Percentiles rank a stretch among this genome's conserved stretches.
These are phyloP conservation scores for Artemisia argyi DNA, from an alignment of 129 eudicot genomes.

Conservation along the genomic window DNA sequence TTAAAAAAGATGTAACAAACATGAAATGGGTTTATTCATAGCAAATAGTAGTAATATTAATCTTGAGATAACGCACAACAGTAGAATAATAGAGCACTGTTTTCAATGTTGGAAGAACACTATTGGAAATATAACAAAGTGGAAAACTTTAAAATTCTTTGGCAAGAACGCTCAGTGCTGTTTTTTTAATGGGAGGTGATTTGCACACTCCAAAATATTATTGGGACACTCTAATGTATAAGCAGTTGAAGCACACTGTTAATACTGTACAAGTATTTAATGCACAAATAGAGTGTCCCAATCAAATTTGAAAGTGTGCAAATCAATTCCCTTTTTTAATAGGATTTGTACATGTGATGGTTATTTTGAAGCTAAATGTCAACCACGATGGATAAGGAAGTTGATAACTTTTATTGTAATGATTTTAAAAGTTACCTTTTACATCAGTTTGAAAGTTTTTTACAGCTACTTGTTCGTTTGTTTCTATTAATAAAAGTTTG, in stretches of 20 bases:
- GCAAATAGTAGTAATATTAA: no score
- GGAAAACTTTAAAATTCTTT: not conserved
- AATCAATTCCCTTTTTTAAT: no score
- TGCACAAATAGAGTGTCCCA: no score
- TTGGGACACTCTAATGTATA: no score
- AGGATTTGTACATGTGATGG: not conserved
- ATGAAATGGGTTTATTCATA: no score
- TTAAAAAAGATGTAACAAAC: not conserved
- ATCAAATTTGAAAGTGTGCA: no score
- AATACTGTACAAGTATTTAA: no score
- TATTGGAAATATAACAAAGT: not conserved
- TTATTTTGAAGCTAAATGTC: constrained; percentile 3
- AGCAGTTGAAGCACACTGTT: no score
- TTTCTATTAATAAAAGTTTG: not conserved
- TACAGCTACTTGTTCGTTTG: not conserved
- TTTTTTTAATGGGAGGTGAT: not conserved
- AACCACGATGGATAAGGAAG: not conserved
- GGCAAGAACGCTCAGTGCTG: not conserved
- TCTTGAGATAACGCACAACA: not conserved
- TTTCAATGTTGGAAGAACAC: not conserved
- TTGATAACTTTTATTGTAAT: not conserved
- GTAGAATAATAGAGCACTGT: not conserved
- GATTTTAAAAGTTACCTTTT: not conserved
- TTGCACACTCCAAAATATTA: no score
- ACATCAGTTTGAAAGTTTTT: not conserved